Base-by-base conservation (phyloP, 495 filamentous ascomycete genomes). In the Aspergillus hancockii region DNA sequence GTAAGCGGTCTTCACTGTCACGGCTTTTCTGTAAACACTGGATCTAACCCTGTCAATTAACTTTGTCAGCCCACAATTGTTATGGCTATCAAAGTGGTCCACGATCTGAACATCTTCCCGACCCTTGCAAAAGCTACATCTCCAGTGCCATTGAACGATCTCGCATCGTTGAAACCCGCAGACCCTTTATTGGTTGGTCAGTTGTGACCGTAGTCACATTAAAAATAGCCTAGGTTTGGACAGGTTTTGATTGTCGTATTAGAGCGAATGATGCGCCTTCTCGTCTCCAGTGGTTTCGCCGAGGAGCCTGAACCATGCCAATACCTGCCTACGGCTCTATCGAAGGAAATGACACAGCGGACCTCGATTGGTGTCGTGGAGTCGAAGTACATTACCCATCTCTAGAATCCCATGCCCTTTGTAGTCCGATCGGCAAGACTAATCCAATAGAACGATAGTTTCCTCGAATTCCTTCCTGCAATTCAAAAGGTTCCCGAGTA, bases 41-140 rank as follows among this genome's bases (percentile, higher is more conserved):
- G 23, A 32, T 41, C 8, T 31, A 25, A 36, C 14, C 9, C 50
- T 49, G 45, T 25, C 25, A 25, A 54, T 47, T 23, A 8, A 22
- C 19, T 19, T 43, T n/a, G 13, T 9, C 21, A 69, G 67, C 67
- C 67, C 3, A 54, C 53, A 9, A 40, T 57, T 53, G 16, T 65
- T 13, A 70, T 67, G 64, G 67, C 67, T 10, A 55, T 67, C 21
- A 70, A 65, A 50, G 56, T 55, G 7, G 67, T 65, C 19, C 25
- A 47, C 63, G 67, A 67, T 30, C 34, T 70, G 46, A 41, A 57
- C n/a, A 23, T 69, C 12, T 70, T 70, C 34, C 16, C 59, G 7
- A 23, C 63, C 1, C 23, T 70, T 5, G 41, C 62, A 19, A 23
- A 62, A 16, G 55, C 62, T 7, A 62, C 56, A 2, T 50, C 41